Conservation (phyloP, 2,329 filamentous ascomycete genomes). For the Phyllosticta citribraziliensis region DNA sequence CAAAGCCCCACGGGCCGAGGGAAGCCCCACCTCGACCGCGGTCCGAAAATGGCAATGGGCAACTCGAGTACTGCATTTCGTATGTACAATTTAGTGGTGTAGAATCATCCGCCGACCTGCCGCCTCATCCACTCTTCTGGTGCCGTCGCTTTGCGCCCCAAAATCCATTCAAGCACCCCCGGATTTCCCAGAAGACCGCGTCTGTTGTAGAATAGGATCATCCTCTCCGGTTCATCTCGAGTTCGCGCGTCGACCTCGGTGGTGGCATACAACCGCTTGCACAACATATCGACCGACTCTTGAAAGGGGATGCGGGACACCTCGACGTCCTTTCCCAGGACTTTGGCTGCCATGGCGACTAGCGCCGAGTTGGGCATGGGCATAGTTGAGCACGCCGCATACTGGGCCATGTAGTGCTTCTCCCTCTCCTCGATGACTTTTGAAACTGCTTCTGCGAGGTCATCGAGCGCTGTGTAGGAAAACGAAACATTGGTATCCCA, state of each 20-base stretch:
- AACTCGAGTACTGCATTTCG: neutral
- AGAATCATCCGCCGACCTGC: neutral
- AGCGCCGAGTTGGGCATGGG: slow-evolving; percentile 15
- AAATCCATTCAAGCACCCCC: slow-evolving; percentile 14
- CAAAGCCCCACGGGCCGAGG: neutral
- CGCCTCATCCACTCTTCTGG: slow-evolving; percentile 11
- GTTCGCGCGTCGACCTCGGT: slow-evolving; percentile 3
- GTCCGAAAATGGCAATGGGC: neutral
- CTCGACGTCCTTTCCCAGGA: slow-evolving; percentile 19
- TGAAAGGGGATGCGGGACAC: slow-evolving; percentile 14
- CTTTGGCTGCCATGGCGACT: slow-evolving; percentile 13
- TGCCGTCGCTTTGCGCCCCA: slow-evolving; percentile 11
- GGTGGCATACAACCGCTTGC: slow-evolving; percentile 9
- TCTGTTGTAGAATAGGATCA: slow-evolving; percentile 15
- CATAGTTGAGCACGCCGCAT: slow-evolving; percentile 18
- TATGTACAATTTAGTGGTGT: neutral
- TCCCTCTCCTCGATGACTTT: slow-evolving; percentile 18
- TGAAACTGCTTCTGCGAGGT: slow-evolving; percentile 19
- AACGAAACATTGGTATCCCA: slow-evolving; percentile 18
- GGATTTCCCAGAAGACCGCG: slow-evolving; percentile 13
- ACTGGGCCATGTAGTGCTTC: slow-evolving; percentile 20
- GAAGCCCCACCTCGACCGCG: neutral
- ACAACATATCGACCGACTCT: slow-evolving; percentile 13
- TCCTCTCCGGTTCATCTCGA: slow-evolving; percentile 12
- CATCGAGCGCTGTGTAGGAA: slow-evolving; percentile 18